phyloP scores from a whole-genome alignment of 164 flowering plant genomes.

The Macadamia tetraphylla region DNA sequence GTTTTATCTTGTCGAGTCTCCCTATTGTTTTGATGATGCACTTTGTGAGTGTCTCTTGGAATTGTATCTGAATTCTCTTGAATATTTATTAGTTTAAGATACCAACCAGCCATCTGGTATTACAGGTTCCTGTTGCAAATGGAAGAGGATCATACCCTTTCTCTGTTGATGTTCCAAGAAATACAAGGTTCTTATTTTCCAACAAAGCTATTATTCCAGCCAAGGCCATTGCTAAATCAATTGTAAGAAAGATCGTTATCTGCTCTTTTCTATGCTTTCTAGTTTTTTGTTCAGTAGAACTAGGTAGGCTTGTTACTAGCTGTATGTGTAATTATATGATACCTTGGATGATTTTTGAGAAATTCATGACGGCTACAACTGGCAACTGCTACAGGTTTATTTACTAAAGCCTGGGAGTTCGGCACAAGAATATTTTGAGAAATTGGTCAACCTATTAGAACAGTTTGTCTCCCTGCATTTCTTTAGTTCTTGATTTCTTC shows the following conservation, averaged over 20 bases:
- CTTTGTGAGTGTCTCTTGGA: background rate
- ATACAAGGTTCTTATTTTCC: conserved; percentile 90
- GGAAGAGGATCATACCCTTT: conserved; percentile 84
- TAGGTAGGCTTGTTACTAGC: background rate
- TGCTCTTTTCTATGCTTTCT: background rate
- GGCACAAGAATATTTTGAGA: conserved; percentile 70
- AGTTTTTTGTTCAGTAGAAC: background rate
- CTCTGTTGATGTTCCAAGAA: conserved; percentile 84
- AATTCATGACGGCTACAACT: background rate
- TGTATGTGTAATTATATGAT: background rate
- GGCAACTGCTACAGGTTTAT: conserved; percentile 62
- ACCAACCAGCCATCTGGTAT: conserved; percentile 1
- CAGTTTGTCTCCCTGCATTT: conserved; percentile 63
- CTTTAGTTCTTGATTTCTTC: conserved; percentile 12
- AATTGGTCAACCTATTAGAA: conserved; percentile 92
- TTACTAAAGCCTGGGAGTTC: conserved; percentile 74
- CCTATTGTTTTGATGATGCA: background rate
- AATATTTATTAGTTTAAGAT: no score
- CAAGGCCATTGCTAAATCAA: conserved; percentile 84
- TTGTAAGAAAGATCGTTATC: conserved; percentile 47
- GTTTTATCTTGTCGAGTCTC: background rate
- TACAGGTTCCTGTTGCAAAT: conserved; percentile 93
- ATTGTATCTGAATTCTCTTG: background rate
- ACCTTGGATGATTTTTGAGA: conserved; percentile 1
- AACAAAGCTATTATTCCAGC: conserved; percentile 64